Base-by-base conservation (phyloP, 768 basidiomycete species). In the Lactarius hatsudake region DNA sequence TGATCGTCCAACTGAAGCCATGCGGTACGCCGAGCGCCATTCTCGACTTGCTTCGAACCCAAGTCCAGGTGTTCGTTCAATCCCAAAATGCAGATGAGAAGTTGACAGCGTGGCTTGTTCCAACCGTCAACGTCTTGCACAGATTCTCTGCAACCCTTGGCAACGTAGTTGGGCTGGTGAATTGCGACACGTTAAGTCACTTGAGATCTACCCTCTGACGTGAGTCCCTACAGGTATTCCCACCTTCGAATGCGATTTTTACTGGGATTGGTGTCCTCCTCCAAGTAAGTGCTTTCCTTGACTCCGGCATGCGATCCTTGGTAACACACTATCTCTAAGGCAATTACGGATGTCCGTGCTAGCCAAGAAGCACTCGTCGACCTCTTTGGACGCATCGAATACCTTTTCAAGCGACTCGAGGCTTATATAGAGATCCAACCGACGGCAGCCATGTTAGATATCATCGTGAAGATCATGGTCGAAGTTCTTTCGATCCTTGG, bases 401-500 rank as follows among this genome's bases (percentile, higher is more conserved):
- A 34, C 20, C 45, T 57, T 8, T 43, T 63, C 17, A 43, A 38
- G 23, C 62, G 55, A 0, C 55, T 63, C 23, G 62, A 45, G 32
- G 30, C 15, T 0, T 63, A 63, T 34, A 57, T 17, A 15, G 54
- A 32, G 3, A 1, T 57, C 10, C 55, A n/a, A 4, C 15, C 4
- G 17, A 57, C 32, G 3, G 40, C 3, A 12, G 55, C n/a, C 5
- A 57, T 57, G 42, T 26, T 15, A 40, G 55, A 63, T 0, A 18
- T 56, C 1, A 45, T 63, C 7, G 62, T 63, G 3, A 45, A 43
- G 42, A 43, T 63, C 8, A 54, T 62, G 23, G 17, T 28, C 0
- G 61, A 62, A 15, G 36, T 62, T 30, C 61, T 54, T 17, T 62
- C 34, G 7, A 36, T 62, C 17, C 10, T 62, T 12, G 51, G 26